Percentiles rank a stretch among this genome's conserved stretches.
Conservation (phyloP, 2,329 filamentous ascomycete genomes). For the Neurospora crassa region DNA sequence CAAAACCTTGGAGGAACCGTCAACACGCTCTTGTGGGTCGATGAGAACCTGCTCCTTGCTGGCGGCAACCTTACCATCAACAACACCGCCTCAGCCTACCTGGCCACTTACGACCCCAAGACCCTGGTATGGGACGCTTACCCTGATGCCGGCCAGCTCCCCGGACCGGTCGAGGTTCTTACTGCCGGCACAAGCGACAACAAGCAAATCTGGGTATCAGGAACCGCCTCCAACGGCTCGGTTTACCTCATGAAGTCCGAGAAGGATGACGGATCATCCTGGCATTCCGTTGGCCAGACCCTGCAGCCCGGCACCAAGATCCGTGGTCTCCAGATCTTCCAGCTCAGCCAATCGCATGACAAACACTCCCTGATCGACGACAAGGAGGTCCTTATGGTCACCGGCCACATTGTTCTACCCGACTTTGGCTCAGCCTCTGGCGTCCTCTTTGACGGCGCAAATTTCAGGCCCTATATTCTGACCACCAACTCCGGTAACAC, state of each 20-base stretch:
- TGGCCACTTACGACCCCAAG: slow-evolving; percentile 66
- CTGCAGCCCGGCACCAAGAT: slow-evolving; percentile 61
- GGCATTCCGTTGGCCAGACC: slow-evolving; percentile 53
- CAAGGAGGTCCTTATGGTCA: slow-evolving; percentile 67
- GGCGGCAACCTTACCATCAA: slow-evolving; percentile 67
- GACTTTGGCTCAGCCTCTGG: slow-evolving; percentile 75
- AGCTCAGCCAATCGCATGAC: slow-evolving; percentile 58
- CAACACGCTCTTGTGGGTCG: slow-evolving; percentile 66
- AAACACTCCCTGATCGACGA: slow-evolving; percentile 52
- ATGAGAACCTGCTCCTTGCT: slow-evolving; percentile 60
- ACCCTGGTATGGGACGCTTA: slow-evolving; percentile 57
- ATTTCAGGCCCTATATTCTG: slow-evolving; percentile 69
- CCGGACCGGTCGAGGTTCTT: slow-evolving; percentile 71
- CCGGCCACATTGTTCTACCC: slow-evolving; percentile 70
- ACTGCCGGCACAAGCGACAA: slow-evolving; percentile 63
- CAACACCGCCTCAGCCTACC: slow-evolving; percentile 48
- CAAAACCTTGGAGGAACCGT: slow-evolving; percentile 62
- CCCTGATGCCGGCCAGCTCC: slow-evolving; percentile 54
- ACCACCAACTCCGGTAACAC: slow-evolving; percentile 57
- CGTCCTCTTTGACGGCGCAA: slow-evolving; percentile 77
- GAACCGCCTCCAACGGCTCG: slow-evolving; percentile 56
- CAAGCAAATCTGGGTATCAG: slow-evolving; percentile 73
- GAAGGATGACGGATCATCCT: slow-evolving; percentile 51
- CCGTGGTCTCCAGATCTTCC: slow-evolving; percentile 72
- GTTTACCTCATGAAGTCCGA: slow-evolving; percentile 70